Evolutionary conservation across 768 basidiomycete genomes (phyloP), one percentile per base, ranked within the genome.

Genomic region (Termitomyces sp.): DNA sequence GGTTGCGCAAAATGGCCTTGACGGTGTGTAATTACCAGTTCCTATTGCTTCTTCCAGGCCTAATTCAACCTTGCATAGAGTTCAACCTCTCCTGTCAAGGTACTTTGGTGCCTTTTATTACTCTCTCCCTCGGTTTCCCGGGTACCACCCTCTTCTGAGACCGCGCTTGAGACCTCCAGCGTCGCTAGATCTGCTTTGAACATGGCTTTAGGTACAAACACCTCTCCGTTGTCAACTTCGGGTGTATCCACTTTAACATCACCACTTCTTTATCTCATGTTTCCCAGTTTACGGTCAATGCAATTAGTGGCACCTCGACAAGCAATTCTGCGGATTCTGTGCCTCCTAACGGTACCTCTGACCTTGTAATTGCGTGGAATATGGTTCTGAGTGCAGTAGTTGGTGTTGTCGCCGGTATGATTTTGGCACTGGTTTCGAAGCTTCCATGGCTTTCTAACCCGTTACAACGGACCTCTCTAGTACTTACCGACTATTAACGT

Each of bases 1-100:
- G 7, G 9, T 58, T 14, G 72, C 67, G 7, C 67, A 72, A 39
- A 34, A 55, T 20, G 53, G 71, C 30, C 56, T 70, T 30, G 51
- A 62, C 42, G 46, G 73, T 76, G 40, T 45, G 72, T 55, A n/a
- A 20, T 24, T 30, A 33, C 4, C 14, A 34, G 22, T 5, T 39
- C 2, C 14, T 27, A 13, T 13, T 2, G 5, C 22, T 20, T 53
- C 9, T 20, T 9, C 26, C 3, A 54, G n/a, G 27, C 30, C 9
- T 46, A 1, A 14, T n/a, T n/a, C n/a, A n/a, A n/a, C n/a, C n/a
- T n/a, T 24, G 2, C n/a, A n/a, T 37, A 61, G 60, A 40, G 0
- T 55, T 61, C 48, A 40, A 12, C 18, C 5, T 0, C 5, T 0
- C 58, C n/a, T n/a, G 60, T 24, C 20, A 27, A 20, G 60, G 60